phyloP scores from a whole-genome alignment of 2,329 filamentous ascomycete genomes.

The Pseudohalonectria lignicola region DNA sequence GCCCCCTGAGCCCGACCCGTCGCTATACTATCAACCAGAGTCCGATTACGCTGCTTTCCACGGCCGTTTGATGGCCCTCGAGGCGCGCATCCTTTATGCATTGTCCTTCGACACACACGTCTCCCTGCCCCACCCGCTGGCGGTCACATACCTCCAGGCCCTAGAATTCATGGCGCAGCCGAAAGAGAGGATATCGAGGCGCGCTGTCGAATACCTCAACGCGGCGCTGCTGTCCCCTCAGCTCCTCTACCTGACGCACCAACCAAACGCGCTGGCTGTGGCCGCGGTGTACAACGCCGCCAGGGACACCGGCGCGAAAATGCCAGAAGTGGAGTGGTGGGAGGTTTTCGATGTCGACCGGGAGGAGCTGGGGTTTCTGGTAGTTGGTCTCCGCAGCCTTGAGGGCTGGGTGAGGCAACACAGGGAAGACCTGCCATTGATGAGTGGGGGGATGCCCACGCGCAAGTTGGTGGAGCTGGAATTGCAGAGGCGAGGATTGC shows the following conservation, averaged over 20 bases:
- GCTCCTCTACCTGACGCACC: conserved; percentile 82
- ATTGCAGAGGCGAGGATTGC: conserved; percentile 39
- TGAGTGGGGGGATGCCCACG: conserved; percentile 41
- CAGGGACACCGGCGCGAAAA: conserved; percentile 61
- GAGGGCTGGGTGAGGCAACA: conserved; percentile 57
- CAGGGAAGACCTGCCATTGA: conserved; percentile 39
- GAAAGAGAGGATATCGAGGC: conserved; percentile 44
- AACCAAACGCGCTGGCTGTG: conserved; percentile 74
- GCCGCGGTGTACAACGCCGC: conserved; percentile 87
- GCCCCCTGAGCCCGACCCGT: conserved; percentile 27
- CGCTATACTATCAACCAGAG: conserved; percentile 61
- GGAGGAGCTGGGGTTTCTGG: conserved; percentile 87
- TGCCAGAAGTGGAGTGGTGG: conserved; percentile 89
- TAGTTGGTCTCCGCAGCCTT: conserved; percentile 74
- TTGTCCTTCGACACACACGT: conserved; percentile 79
- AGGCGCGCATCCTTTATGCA: conserved; percentile 64
- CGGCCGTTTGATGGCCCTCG: conserved; percentile 56
- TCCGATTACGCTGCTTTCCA: conserved; percentile 57
- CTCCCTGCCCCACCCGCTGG: conserved; percentile 73
- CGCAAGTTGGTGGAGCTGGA: conserved; percentile 47
- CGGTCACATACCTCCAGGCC: conserved; percentile 85
- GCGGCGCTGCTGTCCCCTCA: conserved; percentile 78
- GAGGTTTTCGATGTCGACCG: conserved; percentile 94
- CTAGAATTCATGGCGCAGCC: conserved; percentile 52
- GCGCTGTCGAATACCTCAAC: conserved; percentile 72